A percentile compares a stretch with the other conserved stretches of the same genome.
phyloP scores from a whole-genome alignment of 192 early-diverging fungal species.

The Jimgerdemannia flammicorona region DNA sequence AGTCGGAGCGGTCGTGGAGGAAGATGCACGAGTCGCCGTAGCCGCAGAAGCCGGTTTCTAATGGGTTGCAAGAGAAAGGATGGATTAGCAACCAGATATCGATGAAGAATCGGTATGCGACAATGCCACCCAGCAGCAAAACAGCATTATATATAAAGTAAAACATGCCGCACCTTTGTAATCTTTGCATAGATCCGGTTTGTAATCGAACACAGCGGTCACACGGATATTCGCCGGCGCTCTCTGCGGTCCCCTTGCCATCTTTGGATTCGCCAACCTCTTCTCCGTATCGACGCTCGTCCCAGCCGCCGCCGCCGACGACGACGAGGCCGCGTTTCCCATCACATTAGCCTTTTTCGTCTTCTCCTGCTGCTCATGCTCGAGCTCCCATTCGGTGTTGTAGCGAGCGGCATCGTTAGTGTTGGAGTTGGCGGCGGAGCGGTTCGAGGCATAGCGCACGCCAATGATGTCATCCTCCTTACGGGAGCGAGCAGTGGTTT shows the following conservation, averaged over 20 bases:
- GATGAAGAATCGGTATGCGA: background rate
- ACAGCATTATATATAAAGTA: background rate
- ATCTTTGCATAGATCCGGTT: conserved; percentile 98
- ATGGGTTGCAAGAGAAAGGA: conserved; percentile 1
- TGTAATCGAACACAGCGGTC: conserved; percentile 89
- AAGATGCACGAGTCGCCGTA: conserved; percentile 98
- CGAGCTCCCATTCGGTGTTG: conserved; percentile 41
- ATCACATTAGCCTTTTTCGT: conserved; percentile 25
- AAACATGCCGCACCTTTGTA: conserved; percentile 67
- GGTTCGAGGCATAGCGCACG: conserved; percentile 24
- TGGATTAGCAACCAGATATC: background rate
- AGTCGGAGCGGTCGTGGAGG: conserved; percentile 96
- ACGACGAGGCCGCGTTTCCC: conserved; percentile 28
- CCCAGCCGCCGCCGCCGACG: conserved; percentile 24
- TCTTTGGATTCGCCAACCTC: conserved; percentile 37
- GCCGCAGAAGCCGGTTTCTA: conserved; percentile 89
- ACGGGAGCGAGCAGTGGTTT: conserved; percentile 35
- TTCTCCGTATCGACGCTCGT: conserved; percentile 34
- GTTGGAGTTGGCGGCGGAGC: conserved; percentile 18
- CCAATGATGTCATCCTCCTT: conserved; percentile 23
- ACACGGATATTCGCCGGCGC: conserved; percentile 74
- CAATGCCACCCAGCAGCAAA: background rate
- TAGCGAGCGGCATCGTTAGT: conserved; percentile 36
- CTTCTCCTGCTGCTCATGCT: conserved; percentile 27
- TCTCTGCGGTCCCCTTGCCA: conserved; percentile 68